Percentiles rank a stretch among this genome's conserved stretches.
Evolutionary conservation across 225 moss, liverwort and hornwort species (phyloP).

Genomic region (Ulota crispa): DNA sequence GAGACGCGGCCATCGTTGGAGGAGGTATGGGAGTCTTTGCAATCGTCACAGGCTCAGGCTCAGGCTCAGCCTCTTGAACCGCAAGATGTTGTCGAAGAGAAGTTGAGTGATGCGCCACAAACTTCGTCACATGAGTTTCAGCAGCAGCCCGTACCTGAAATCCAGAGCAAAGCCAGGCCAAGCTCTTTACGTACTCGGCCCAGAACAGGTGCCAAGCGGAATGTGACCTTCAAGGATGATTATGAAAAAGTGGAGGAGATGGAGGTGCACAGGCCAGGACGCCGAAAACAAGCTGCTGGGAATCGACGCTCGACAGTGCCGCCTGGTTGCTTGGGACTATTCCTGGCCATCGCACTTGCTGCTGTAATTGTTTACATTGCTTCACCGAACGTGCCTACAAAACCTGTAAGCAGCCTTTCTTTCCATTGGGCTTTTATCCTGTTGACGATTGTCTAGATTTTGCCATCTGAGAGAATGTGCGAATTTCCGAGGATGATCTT

Average conservation of each 20-base stretch:
- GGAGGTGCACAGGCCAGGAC: conserved; percentile 15
- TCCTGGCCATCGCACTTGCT: conserved; percentile 48
- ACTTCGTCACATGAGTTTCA: conserved; percentile 27
- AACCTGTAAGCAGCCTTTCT: conserved; percentile 38
- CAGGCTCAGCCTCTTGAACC: background rate
- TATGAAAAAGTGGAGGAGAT: conserved; percentile 26
- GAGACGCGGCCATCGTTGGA: conserved; percentile 37
- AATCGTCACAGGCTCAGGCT: conserved; percentile 14
- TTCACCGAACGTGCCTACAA: conserved; percentile 46
- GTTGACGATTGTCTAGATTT: background rate
- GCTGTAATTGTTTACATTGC: conserved; percentile 45
- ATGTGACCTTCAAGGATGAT: conserved; percentile 60
- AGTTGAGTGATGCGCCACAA: conserved; percentile 11
- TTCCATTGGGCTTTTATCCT: background rate
- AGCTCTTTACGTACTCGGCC: conserved; percentile 60
- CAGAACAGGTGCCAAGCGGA: conserved; percentile 51
- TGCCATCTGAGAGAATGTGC: too few species aligned
- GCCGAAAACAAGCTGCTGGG: conserved; percentile 3
- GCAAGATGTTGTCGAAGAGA: background rate
- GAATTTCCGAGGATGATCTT: too few species aligned
- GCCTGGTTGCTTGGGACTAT: conserved; percentile 44
- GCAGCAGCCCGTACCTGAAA: conserved; percentile 22
- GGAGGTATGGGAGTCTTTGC: conserved; percentile 38
- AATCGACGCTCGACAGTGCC: conserved; percentile 22
- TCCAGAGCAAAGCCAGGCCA: conserved; percentile 29